Evolutionary conservation across 2,329 filamentous ascomycete genomes (phyloP).

Genomic region (Penicillium corylophilum): DNA sequence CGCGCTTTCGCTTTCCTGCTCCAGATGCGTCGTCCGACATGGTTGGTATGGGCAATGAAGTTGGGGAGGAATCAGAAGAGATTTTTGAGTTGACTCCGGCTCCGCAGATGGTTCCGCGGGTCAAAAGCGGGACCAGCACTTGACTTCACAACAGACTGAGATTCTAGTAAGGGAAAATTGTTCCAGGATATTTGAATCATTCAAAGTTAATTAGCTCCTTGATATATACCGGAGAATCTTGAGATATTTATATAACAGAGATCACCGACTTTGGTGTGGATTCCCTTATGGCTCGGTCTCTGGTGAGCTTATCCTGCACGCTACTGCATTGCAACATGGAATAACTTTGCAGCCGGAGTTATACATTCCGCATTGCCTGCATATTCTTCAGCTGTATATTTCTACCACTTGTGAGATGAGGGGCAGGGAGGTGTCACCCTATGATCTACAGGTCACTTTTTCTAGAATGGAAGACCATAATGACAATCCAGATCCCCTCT

Average conservation of each 20-base stretch:
- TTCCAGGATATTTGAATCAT: too few relatives aligned
- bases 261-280: conserved; percentile 8
- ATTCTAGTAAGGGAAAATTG: not conserved
- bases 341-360: not conserved
- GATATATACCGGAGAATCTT: conserved; percentile 3
- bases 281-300: conserved; percentile 2
- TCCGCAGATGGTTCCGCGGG: conserved; percentile 18
- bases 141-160: not conserved
- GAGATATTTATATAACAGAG: not conserved
- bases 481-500: not conserved
- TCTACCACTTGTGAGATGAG: not conserved
- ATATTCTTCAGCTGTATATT: not conserved
- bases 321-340: conserved; percentile 4
- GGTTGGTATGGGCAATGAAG: conserved; percentile 12
- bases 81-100: conserved; percentile 17
- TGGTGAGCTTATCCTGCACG: conserved; percentile 5
- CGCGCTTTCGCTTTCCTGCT: conserved; percentile 41
- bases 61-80: conserved; percentile 16
- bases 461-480: not conserved
- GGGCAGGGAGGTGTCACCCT: not conserved
- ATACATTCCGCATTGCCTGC: not conserved
- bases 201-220: not conserved
- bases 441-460: not conserved
- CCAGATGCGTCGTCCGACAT: conserved; percentile 36
- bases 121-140: conserved; percentile 16